These are phyloP conservation scores for Plasmodium fragile DNA, from an alignment of 169 alveolate genomes.

Conservation along the genomic window DNA sequence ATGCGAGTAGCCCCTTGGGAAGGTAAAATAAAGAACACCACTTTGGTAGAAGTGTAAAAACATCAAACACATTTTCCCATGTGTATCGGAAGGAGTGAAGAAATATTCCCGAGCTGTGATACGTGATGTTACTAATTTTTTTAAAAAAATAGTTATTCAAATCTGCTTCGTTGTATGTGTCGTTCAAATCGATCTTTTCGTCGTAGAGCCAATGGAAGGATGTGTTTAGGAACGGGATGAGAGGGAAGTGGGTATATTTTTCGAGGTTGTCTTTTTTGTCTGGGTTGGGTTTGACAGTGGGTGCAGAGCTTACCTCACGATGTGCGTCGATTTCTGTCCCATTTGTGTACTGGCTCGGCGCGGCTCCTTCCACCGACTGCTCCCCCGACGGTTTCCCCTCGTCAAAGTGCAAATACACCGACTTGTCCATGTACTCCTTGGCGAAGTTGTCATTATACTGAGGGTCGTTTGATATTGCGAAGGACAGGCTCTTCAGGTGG, in stretches of 20 bases:
- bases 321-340: not conserved
- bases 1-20: not conserved
- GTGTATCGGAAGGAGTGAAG: constrained; percentile 83
- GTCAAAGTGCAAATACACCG: constrained; percentile 71
- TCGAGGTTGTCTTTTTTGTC: not conserved
- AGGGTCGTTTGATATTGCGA: constrained; percentile 91
- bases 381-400: constrained; percentile 63
- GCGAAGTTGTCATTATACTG: constrained; percentile 78
- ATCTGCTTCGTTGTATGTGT: constrained; percentile 15
- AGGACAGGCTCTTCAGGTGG: constrained; percentile 93
- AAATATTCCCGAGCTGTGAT: constrained; percentile 83
- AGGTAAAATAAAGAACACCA: constrained; percentile 57
- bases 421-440: constrained; percentile 74
- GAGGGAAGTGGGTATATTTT: constrained; percentile 68
- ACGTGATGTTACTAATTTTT: constrained; percentile 40
- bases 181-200: constrained; percentile 40
- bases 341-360: not conserved
- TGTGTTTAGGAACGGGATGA: constrained; percentile 56
- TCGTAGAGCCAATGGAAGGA: constrained; percentile 76
- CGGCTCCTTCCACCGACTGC: constrained; percentile 14
- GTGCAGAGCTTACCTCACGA: not conserved
- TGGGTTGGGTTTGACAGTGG: not conserved
- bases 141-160: constrained; percentile 55
- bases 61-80: constrained; percentile 77
- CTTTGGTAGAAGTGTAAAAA: constrained; percentile 74